Evolutionary conservation across 306 rosid species (phyloP), one percentile per base, ranked within the genome.

Genomic region (Inga oerstediana): DNA sequence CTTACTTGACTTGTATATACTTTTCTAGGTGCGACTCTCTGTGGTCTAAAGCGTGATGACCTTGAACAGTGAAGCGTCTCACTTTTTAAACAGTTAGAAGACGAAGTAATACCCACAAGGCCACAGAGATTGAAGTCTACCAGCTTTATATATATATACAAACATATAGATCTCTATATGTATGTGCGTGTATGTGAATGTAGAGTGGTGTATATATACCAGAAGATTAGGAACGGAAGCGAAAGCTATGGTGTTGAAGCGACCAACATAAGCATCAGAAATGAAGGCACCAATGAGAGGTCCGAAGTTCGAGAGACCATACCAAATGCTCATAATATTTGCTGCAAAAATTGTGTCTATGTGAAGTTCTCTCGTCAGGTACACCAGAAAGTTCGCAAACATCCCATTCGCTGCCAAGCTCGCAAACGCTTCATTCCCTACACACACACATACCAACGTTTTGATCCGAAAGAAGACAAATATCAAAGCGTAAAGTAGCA

Each of bases 361-460:
- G 81, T 96, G 97, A 77, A 88, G 72, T 80, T 85, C 85, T 84
- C 74, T 89, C 35, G 78, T 89, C 68, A 96, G 80, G 76, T 93
- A 96, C 52, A 96, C 98, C 97, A 91, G 89, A 17, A 96, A 94
- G 41, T 96, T 96, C 0, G 97, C 95, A 46, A 91, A 16, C 79
- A 96, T 49, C 9, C 99, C 99, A 74, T 91, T 81, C 5, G 82
- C 11, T 10, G 97, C 99, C 87, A 96, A 58, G 82, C 97, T 89
- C 81, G 92, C 99, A 52, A 91, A 91, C 19, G 97, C 82, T 85
- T 96, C 99, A 88, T 93, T 96, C 65, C 95, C 97, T 95, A 86
- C 10, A 39, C 8, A 10, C 13, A 19, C 12, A 56, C 24, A 0
- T 4, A 20, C 11, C 1, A 0, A 20, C 22, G 5, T 68, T 27